Percentiles rank a stretch among this genome's conserved stretches.
These are phyloP conservation scores for Hirschfeldia incana DNA, from an alignment of 345 rosid species.

Conservation along the genomic window DNA sequence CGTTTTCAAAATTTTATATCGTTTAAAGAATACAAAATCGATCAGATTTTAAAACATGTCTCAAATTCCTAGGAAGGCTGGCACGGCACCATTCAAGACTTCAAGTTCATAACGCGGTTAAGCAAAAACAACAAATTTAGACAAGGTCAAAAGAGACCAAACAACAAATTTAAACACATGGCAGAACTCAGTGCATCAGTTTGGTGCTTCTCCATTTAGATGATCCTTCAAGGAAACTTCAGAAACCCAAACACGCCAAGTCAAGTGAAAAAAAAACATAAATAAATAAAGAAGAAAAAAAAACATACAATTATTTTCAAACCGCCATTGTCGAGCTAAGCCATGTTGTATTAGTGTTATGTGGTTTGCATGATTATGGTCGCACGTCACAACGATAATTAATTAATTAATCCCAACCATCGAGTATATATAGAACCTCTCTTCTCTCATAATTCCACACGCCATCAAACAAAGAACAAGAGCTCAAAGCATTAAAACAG, in stretches of 20 bases:
- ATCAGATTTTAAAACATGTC: not conserved
- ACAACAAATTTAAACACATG: not conserved
- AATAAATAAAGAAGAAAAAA: not conserved
- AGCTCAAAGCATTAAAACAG: constrained; percentile 4
- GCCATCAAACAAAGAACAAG: constrained; percentile 14
- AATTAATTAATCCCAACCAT: constrained; percentile 16
- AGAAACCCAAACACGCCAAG: constrained; percentile 1
- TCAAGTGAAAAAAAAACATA: not conserved
- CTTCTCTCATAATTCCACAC: constrained; percentile 26
- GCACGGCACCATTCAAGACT: not conserved
- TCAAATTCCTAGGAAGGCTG: not conserved
- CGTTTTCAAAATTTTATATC: not conserved
- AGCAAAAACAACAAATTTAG: constrained; percentile 3
- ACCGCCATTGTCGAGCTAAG: constrained; percentile 24
- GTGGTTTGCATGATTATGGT: constrained; percentile 30
- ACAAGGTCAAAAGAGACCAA: constrained; percentile 7
- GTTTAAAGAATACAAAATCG: not conserved
- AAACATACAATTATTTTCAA: not conserved
- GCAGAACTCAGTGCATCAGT: constrained; percentile 12
- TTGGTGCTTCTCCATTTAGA: constrained; percentile 31
- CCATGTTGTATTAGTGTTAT: constrained; percentile 22
- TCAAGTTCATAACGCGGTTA: constrained; percentile 3
- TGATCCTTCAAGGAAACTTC: constrained; percentile 37
- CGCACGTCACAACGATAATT: not conserved
- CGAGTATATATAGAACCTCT: constrained; percentile 29